Conservation (phyloP, 2,329 filamentous ascomycete species). For the Beauveria australis region DNA sequence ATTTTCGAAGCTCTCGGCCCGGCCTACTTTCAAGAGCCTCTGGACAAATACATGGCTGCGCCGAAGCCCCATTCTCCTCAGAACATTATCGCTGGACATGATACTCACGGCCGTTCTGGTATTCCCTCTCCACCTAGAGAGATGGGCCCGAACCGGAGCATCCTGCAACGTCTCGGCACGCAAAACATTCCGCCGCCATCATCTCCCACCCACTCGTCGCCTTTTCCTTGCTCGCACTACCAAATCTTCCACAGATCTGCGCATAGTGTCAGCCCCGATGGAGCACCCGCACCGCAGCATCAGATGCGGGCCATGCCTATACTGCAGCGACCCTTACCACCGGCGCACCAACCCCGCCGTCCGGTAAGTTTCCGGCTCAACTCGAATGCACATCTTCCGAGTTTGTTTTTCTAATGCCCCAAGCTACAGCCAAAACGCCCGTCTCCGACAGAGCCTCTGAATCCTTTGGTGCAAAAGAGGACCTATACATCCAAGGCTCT, state of each 20-base stretch:
- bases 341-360: neutral
- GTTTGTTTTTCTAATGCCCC: neutral
- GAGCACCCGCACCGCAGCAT: neutral
- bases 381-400: no score
- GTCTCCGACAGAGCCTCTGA: neutral
- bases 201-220: neutral
- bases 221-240: neutral
- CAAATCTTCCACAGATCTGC: neutral
- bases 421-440: neutral
- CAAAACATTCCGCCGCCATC: neutral
- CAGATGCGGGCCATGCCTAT: neutral
- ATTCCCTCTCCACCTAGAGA: constrained; percentile 7
- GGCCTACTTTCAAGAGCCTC: neutral
- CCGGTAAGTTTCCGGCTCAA: neutral
- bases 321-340: neutral
- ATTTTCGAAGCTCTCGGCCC: neutral
- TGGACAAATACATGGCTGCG: neutral
- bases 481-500: neutral
- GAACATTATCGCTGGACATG: neutral
- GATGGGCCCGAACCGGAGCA: neutral
- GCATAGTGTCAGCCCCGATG: neutral
- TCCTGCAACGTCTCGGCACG: neutral
- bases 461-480: neutral
- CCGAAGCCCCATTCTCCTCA: neutral
- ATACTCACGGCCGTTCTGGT: neutral